Evolutionary conservation across 306 rosid genomes (phyloP).

Genomic region (Nissolia schottii): DNA sequence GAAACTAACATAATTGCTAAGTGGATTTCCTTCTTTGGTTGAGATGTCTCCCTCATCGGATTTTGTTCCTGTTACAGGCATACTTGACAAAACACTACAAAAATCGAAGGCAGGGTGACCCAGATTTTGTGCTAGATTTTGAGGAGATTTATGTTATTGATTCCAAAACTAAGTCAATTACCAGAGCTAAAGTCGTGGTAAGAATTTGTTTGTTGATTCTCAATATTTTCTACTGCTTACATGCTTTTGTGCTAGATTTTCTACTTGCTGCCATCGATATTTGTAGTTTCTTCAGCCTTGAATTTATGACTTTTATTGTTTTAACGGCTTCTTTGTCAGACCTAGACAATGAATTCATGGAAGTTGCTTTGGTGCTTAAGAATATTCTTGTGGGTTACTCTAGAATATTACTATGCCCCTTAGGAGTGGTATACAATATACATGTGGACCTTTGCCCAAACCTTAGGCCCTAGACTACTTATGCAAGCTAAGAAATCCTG

Average conservation of each 20-base stretch:
- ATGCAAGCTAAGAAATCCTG: not conserved
- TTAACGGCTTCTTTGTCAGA: not conserved
- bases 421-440: not conserved
- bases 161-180: slow-evolving; percentile 83
- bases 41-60: not conserved
- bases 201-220: slow-evolving; percentile 21
- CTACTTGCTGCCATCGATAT: not conserved
- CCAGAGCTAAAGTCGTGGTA: slow-evolving; percentile 86
- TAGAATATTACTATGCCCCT: not conserved
- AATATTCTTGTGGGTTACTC: not conserved
- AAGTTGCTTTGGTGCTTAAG: not conserved
- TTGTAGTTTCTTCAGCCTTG: slow-evolving; percentile 1
- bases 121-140: slow-evolving; percentile 85
- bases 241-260: too few species aligned
- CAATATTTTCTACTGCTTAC: not conserved
- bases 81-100: slow-evolving; percentile 88
- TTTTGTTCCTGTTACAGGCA: slow-evolving; percentile 47
- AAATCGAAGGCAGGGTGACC: slow-evolving; percentile 70
- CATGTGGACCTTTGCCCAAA: not conserved
- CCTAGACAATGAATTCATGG: not conserved
- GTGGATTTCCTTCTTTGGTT: not conserved
- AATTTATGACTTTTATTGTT: slow-evolving; percentile 10
- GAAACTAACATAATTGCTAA: not conserved
- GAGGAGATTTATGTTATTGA: slow-evolving; percentile 90
- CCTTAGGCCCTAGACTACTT: not conserved